These are phyloP conservation scores for Nothophytophthora sp. DNA, from an alignment of 352 stramenopile genomes.

Conservation along the genomic window DNA sequence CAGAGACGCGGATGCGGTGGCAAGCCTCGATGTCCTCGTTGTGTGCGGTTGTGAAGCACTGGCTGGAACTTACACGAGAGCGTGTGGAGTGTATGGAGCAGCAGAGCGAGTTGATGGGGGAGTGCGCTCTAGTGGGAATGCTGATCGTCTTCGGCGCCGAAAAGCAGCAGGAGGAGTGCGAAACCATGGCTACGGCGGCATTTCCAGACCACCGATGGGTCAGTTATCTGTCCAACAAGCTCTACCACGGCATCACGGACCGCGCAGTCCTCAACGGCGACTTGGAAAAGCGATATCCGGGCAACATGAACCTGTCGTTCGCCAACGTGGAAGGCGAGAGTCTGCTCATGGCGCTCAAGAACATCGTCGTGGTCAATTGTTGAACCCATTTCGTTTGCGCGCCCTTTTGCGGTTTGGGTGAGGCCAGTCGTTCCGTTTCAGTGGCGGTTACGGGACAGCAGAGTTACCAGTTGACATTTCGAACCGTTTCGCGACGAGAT, in stretches of 20 bases:
- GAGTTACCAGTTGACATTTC: no score
- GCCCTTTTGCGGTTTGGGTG: no score
- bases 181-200: conserved; percentile 15
- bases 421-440: conserved; percentile 97
- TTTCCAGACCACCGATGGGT: conserved; percentile 27
- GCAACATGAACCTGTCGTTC: conserved; percentile 99
- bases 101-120: conserved; percentile 28
- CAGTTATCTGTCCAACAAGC: conserved; percentile 94
- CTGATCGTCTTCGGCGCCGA: conserved; percentile 32
- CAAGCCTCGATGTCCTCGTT: conserved; percentile 46
- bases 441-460: no score
- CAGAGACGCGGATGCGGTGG: conserved; percentile 47
- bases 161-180: conserved; percentile 19
- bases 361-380: conserved; percentile 97
- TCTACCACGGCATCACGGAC: conserved; percentile 89
- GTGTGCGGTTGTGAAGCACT: conserved; percentile 42
- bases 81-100: conserved; percentile 18
- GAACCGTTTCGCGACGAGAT: no score
- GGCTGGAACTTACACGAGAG: conserved; percentile 27
- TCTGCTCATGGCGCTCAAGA: conserved; percentile 99
- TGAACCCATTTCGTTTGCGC: no score
- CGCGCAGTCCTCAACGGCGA: conserved; percentile 97
- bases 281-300: conserved; percentile 91
- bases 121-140: conserved; percentile 34
- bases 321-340: conserved; percentile 99